phyloP scores from a whole-genome alignment of 108 stramenopile species.

The Epithemia pelagica region DNA sequence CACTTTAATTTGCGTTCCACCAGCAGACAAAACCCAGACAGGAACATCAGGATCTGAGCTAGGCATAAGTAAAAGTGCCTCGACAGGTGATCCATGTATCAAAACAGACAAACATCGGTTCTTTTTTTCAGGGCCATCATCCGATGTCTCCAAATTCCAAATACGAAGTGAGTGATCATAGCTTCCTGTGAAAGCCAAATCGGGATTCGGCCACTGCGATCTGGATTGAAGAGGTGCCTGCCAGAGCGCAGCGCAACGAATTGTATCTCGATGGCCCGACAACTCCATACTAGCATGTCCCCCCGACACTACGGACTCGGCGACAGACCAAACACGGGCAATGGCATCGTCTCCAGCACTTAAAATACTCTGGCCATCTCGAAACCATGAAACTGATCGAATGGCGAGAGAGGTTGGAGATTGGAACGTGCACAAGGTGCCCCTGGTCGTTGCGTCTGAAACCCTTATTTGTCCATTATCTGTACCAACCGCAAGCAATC shows the following conservation, averaged over 20 bases:
- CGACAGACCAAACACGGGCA: constrained; percentile 59
- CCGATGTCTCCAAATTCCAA: constrained; percentile 50
- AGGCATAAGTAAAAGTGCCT: constrained; percentile 54
- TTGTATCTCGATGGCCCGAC: constrained; percentile 76
- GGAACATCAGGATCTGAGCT: constrained; percentile 26
- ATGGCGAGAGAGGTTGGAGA: constrained; percentile 39
- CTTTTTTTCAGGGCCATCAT: constrained; percentile 13
- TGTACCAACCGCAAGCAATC: constrained; percentile 67
- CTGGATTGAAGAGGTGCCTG: constrained; percentile 3
- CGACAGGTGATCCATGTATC: constrained; percentile 76
- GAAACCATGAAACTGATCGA: constrained; percentile 55
- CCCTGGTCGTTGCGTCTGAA: constrained; percentile 61
- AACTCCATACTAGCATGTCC: constrained; percentile 32
- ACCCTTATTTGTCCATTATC: constrained; percentile 59
- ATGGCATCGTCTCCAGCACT: constrained; percentile 62
- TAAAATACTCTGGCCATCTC: constrained; percentile 62
- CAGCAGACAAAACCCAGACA: constrained; percentile 65
- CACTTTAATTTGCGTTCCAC: constrained; percentile 71
- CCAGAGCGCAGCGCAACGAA: constrained; percentile 37
- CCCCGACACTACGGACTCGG: constrained; percentile 16
- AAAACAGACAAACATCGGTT: constrained; percentile 59
- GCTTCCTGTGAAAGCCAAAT: constrained; percentile 42
- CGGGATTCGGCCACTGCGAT: constrained; percentile 1
- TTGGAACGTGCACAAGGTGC: constrained; percentile 55
- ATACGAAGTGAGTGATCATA: constrained; percentile 84